A percentile compares a stretch with the other conserved stretches of the same genome.
phyloP scores from a whole-genome alignment of 345 rosid species.

The Bretschneidera sinensis region DNA sequence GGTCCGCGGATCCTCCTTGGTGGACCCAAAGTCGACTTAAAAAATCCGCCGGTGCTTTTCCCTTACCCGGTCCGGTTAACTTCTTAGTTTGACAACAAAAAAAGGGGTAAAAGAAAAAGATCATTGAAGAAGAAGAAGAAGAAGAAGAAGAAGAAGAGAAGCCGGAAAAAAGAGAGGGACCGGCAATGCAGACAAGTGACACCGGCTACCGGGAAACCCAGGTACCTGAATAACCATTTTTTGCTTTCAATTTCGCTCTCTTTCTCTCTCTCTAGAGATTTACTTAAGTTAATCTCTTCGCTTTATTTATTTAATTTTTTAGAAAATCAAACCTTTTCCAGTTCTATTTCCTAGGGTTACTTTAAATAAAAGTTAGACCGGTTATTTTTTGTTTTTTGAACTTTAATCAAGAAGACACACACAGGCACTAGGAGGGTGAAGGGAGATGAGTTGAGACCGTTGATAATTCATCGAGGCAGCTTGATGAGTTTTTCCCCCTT shows the following conservation, averaged over 20 bases:
- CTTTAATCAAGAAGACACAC: no score
- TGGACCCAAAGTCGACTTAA: constrained; percentile 13
- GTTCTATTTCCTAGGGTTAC: no score
- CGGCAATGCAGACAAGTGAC: constrained; percentile 27
- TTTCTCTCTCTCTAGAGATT: background rate
- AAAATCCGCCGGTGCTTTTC: no score
- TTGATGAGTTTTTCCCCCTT: no score
- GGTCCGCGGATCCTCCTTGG: constrained; percentile 22
- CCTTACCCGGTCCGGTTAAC: constrained; percentile 8
- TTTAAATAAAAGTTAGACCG: no score
- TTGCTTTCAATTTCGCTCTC: background rate
- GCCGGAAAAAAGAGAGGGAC: background rate
- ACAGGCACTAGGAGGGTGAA: no score
- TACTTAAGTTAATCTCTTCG: constrained; percentile 13
- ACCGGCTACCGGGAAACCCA: constrained; percentile 23
- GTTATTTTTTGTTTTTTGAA: no score
- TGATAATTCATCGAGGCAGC: no score
- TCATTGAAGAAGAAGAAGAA: constrained; percentile 1
- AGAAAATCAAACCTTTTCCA: background rate
- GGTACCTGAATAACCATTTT: constrained; percentile 7
- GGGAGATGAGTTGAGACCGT: no score
- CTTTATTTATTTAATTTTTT: no score
- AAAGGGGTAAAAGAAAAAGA: constrained; percentile 6
- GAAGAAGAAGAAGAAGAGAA: no score
- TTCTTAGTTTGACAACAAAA: constrained; percentile 6